Base-by-base conservation (phyloP, 306 rosid species). In the Lablab purpureus region DNA sequence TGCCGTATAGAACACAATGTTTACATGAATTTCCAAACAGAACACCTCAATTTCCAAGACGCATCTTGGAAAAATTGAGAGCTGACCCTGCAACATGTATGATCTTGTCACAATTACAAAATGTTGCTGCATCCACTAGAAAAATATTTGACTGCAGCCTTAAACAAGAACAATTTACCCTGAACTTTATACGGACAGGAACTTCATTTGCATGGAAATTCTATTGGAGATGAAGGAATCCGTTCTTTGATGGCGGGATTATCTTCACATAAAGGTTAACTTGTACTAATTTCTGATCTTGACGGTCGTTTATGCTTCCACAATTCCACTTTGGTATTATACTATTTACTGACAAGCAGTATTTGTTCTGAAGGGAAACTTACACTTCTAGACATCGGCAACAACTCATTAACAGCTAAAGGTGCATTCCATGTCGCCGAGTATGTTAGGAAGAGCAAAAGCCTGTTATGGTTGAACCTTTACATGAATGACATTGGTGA, bases 401-500 rank as follows among this genome's bases (percentile, higher is more conserved):
- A 95, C 91, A 95, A 95, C 84, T 91, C 97, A 71, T 65, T 95
- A 76, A 93, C 91, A 72, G 91, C 96, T 70, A 88, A 81, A 80
- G 99, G 98, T 43, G 96, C 92, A 7, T 89, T 88, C 79, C 89
- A 91, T 81, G 94, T 95, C 46, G 96, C 96, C 19, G 98, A 89
- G 85, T 93, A 82, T 78, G 62, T 93, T 64, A 90, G 78, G 87
- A 95, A 86, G 90, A 84, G 86, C 85, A 93, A 72, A 87, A 93
- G 85, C 87, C 74, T 95, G 62, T 75, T 91, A 65, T 87, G 91
- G 91, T 82, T 95, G 89, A 91, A 93, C 80, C 84, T 93, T 85
- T 91, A 88, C 89, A 95, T 95, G 99, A 95, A 95, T 85, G 99
- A 95, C 84, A 90, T 95, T 52, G 96, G 96, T 40, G 99, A 95